Evolutionary conservation across 441 rosid species (phyloP).

Genomic region (Gossypium gossypioides): DNA sequence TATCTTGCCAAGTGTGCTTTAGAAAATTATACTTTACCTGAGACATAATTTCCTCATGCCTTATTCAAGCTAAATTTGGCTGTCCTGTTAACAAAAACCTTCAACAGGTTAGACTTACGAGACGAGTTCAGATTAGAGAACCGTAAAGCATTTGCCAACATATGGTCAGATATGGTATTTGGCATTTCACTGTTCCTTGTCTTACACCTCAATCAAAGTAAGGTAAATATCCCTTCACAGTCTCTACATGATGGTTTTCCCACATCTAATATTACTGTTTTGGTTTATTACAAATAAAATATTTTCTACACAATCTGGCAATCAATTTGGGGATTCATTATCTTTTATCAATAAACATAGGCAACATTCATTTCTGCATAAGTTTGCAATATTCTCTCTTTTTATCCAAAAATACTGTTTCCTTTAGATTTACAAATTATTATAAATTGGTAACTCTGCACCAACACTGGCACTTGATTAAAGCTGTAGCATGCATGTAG

Average conservation of each 20-base stretch:
- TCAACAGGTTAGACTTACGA: slow-evolving; percentile 69
- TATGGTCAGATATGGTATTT: slow-evolving; percentile 87
- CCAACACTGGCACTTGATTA: neutral
- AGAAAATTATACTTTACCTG: neutral
- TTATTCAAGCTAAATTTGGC: neutral
- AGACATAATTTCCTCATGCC: neutral
- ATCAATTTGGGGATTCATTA: neutral
- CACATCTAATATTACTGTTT: neutral
- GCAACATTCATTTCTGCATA: neutral
- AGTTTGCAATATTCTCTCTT: neutral
- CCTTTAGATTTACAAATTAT: neutral
- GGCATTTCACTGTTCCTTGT: slow-evolving; percentile 71
- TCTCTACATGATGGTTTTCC: neutral
- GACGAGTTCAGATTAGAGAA: slow-evolving; percentile 85
- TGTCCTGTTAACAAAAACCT: neutral
- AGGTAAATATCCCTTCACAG: slow-evolving; percentile 38
- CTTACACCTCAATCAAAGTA: slow-evolving; percentile 72
- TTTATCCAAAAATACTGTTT: neutral
- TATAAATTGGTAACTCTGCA: neutral
- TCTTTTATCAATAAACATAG: neutral
- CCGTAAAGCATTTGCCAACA: slow-evolving; percentile 80
- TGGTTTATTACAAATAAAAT: neutral
- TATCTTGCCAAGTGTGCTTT: neutral
- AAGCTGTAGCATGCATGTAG: neutral
- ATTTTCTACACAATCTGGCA: neutral